Evolutionary conservation across 1,139 yeast species (phyloP).

Genomic region (Nadsonia starkeyi-henricii): DNA sequence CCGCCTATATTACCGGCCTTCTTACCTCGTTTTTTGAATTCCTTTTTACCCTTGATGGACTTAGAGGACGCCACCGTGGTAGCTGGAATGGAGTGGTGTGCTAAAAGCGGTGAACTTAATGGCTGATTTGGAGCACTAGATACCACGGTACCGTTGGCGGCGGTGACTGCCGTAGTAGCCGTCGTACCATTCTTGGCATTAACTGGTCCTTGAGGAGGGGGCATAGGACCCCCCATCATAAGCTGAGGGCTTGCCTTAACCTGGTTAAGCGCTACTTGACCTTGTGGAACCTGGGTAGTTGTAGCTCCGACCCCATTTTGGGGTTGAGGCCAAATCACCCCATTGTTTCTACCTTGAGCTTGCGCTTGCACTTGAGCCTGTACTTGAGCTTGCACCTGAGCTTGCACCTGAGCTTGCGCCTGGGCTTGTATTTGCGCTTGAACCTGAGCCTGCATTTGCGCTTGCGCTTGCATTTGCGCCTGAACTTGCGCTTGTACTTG

Average conservation of each 20-base stretch:
- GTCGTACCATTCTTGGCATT: constrained; percentile 10
- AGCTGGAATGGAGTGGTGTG: neutral
- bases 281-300: too few relatives aligned
- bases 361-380: constrained; percentile 4
- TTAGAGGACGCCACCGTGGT: neutral
- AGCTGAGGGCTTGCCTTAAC: neutral
- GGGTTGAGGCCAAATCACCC: neutral
- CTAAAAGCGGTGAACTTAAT: constrained; percentile 2
- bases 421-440: constrained; percentile 1
- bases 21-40: constrained; percentile 17
- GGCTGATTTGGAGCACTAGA: constrained; percentile 38
- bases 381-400: neutral
- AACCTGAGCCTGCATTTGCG: constrained; percentile 2
- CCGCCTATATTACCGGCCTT: constrained; percentile 14
- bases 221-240: constrained; percentile 12
- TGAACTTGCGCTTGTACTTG: neutral
- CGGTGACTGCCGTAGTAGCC: too few relatives aligned
- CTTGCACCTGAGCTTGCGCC: neutral
- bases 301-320: too few relatives aligned
- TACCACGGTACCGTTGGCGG: constrained; percentile 25
- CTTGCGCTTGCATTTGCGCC: constrained; percentile 1
- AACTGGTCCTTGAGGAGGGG: constrained; percentile 19
- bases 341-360: constrained; percentile 2
- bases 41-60: constrained; percentile 24
- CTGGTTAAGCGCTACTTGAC: constrained; percentile 4